phyloP scores from a whole-genome alignment of 305 asterid genomes.

The Lippia alba region DNA sequence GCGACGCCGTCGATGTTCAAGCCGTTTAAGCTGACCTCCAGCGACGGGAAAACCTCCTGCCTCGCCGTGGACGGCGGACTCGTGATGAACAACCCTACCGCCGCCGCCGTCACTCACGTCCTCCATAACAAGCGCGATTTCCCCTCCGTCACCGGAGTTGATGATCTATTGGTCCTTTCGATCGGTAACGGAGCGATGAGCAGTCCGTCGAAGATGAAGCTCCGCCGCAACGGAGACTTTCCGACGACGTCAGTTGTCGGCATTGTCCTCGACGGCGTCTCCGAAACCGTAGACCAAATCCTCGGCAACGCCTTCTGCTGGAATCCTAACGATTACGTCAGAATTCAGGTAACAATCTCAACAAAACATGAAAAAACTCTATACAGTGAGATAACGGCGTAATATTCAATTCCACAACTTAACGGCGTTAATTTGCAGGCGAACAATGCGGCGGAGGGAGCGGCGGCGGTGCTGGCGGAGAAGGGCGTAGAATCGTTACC shows the following conservation, averaged over 20 bases:
- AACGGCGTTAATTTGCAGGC: constrained; percentile 53
- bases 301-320: constrained; percentile 89
- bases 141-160: constrained; percentile 75
- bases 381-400: neutral
- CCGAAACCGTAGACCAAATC: constrained; percentile 88
- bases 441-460: constrained; percentile 45
- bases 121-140: constrained; percentile 89
- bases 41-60: constrained; percentile 83
- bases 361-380: no score
- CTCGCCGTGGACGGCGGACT: constrained; percentile 91
- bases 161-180: constrained; percentile 79
- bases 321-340: constrained; percentile 82
- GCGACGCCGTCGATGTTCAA: constrained; percentile 82
- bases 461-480: constrained; percentile 60
- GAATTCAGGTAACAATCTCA: constrained; percentile 71
- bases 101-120: constrained; percentile 96
- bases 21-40: constrained; percentile 69
- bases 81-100: constrained; percentile 95
- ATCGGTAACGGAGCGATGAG: constrained; percentile 70
- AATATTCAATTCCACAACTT: neutral
- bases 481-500: constrained; percentile 85
- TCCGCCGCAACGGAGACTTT: constrained; percentile 52
- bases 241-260: constrained; percentile 62
- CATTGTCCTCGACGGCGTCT: constrained; percentile 86
- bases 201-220: constrained; percentile 46